These are phyloP conservation scores for Daldinia concentrica DNA, from an alignment of 495 filamentous ascomycete genomes.

Conservation along the genomic window DNA sequence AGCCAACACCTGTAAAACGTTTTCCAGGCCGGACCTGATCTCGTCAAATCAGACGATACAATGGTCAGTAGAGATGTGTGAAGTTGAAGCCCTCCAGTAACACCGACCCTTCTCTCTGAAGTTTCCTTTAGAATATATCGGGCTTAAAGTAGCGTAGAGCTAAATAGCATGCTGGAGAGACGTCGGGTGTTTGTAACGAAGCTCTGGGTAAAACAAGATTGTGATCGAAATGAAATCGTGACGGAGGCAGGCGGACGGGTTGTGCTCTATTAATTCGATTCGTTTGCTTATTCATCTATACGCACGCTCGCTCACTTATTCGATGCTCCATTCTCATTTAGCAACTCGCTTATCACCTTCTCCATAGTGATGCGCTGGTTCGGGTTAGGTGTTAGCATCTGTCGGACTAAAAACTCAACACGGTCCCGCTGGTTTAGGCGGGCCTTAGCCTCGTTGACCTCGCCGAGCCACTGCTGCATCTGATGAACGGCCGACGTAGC, in stretches of 20 bases:
- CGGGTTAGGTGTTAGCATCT: constrained; percentile 58
- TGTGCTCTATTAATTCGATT: constrained; percentile 8
- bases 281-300: neutral
- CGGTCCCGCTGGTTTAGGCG: constrained; percentile 51
- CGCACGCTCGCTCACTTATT: constrained; percentile 12
- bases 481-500: constrained; percentile 48
- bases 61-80: neutral
- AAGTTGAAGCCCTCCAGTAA: neutral
- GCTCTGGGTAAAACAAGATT: constrained; percentile 19
- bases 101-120: neutral
- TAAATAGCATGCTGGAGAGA: constrained; percentile 8
- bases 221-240: neutral
- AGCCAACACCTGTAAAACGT: constrained; percentile 22
- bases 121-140: neutral
- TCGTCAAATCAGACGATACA: neutral
- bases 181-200: neutral
- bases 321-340: constrained; percentile 42
- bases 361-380: constrained; percentile 54
- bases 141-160: neutral
- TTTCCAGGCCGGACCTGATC: neutral
- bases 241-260: neutral
- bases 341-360: constrained; percentile 50
- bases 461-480: constrained; percentile 59
- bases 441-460: constrained; percentile 51
- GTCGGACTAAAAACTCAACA: constrained; percentile 53